Base-by-base conservation (phyloP, 805 yeast species). In the Teunomyces cretensis region DNA sequence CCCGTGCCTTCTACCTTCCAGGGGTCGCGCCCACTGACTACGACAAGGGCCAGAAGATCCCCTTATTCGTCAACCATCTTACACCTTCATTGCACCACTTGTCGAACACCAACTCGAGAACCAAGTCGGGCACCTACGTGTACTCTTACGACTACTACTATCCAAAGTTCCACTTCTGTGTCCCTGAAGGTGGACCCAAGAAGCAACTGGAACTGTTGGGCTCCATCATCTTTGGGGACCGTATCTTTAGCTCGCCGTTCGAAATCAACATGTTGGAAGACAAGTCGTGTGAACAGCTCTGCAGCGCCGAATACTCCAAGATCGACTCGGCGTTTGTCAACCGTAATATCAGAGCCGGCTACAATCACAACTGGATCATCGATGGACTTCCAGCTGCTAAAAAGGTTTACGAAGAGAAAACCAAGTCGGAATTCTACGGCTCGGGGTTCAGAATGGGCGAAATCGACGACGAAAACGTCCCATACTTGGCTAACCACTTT, bases 1-100 rank as follows among this genome's bases (percentile, higher is more conserved):
- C 45, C 60, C 12, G 51, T 30, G 96, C 84, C 2, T 92, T 94
- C 68, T 92, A 94, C 61, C 73, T 94, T 45, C 98, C 98, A 0
- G 98, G 98, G 7, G 94, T 90, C 17, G 96, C 98, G 0, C 98
- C 99, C 14, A 87, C 95, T 1, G 85, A 92, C 41, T 94, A 92
- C 61, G 72, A 76, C 38, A 74, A 79, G 48, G 89, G 84, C 41
- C 95, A 91, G 43, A 54, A 59, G 2, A 83, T 94, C 41, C 88
- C 92, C 12, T 70, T 94, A 44, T 70, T 86, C 41, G 99, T 94
- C 27, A 94, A 94, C 62, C 95, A 90, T 58, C 79, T 94, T 55
- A 88, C 97, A 0, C 96, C 97, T 12, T 80, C 89, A 4, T 70
- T 78, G 46, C 74, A 70, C 55, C 70, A 65, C 50, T 47, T 52